Evolutionary conservation across 2,329 filamentous ascomycete species (phyloP), one percentile per base, ranked within the genome.

Genomic region (Aureobasidium vineae): DNA sequence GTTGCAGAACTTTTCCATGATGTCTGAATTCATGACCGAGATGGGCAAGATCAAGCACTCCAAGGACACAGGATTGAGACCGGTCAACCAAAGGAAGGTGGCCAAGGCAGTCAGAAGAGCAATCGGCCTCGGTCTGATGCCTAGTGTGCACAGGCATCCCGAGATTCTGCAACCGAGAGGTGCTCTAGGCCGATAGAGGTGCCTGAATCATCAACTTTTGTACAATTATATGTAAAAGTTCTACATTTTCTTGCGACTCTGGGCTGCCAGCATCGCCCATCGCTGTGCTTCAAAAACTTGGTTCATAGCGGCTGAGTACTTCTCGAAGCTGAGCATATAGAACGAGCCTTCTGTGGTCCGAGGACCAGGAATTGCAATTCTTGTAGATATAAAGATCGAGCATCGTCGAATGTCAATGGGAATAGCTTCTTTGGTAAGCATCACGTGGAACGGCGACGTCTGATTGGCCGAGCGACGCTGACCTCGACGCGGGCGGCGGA

Each of bases 41-140:
- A 90, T 91, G 80, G 95, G 94, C 60, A 87, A 92, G 68, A 97
- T 99, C 77, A 90, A 87, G 79, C 87, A 90, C 76, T 83, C 85
- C n/a, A 83, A 77, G 6, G 82, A 88, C 28, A 98, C 93, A 0
- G 92, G 91, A 16, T 82, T 99, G 68, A 85, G 91, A 66, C 90
- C 90, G 2, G 89, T 91, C 70, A 98, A 98, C 82, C 95, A 99
- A 82, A 85, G 95, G 71, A 92, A 90, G 80, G 87, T 99, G 75
- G 90, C 94, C 69, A 97, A 96, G 82, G 94, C 96, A 63, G 90
- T 99, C 73, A 84, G 95, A 70, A 86, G 95, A 72, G 89, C 91
- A 23, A 89, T 98, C 73, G 95, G 93, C 1, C 84, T 97, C 75
- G 95, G 95, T 19, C 82, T 98, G 68, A 92, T 98, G 84, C 95